A percentile compares a stretch with the other conserved stretches of the same genome.
These are phyloP conservation scores for Tulasnella sp. DNA, from an alignment of 768 basidiomycete species.

Conservation along the genomic window DNA sequence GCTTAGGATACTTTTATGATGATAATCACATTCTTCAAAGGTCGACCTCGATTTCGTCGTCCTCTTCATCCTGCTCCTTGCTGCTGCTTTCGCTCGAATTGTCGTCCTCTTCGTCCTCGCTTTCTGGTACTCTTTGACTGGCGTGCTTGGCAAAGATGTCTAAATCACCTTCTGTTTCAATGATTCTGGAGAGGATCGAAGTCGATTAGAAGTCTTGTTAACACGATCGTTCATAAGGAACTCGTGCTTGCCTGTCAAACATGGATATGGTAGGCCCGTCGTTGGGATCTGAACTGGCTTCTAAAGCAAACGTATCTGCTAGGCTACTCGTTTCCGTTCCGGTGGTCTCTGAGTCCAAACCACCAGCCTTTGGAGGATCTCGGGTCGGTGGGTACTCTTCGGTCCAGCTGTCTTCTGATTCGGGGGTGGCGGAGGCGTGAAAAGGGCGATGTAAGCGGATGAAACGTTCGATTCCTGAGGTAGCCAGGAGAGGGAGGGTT, in stretches of 20 bases:
- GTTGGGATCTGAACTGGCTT: not conserved
- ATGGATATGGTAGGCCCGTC: not conserved
- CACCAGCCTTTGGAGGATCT: not conserved
- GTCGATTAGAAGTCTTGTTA: not conserved
- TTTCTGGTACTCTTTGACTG: not conserved
- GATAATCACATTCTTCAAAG: not conserved
- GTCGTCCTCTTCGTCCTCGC: not conserved
- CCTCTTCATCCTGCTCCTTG: not conserved
- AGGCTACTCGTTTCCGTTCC: not conserved
- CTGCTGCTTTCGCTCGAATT: not conserved
- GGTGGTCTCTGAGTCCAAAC: not conserved
- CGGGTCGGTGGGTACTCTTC: not conserved
- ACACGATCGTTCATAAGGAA: not conserved
- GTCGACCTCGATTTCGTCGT: not conserved
- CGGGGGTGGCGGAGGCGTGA: not conserved
- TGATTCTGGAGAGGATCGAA: not conserved
- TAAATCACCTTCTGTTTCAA: not conserved
- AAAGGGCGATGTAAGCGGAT: constrained; percentile 9
- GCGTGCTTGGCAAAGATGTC: not conserved
- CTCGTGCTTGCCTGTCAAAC: constrained; percentile 6
- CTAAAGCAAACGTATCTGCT: not conserved
- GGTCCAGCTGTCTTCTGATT: not conserved
- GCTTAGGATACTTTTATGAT: no score
- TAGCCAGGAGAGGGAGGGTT: constrained; percentile 5
- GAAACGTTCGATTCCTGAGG: constrained; percentile 1